phyloP scores from a whole-genome alignment of 2,329 filamentous ascomycete species.

The Sporothrix inflata region DNA sequence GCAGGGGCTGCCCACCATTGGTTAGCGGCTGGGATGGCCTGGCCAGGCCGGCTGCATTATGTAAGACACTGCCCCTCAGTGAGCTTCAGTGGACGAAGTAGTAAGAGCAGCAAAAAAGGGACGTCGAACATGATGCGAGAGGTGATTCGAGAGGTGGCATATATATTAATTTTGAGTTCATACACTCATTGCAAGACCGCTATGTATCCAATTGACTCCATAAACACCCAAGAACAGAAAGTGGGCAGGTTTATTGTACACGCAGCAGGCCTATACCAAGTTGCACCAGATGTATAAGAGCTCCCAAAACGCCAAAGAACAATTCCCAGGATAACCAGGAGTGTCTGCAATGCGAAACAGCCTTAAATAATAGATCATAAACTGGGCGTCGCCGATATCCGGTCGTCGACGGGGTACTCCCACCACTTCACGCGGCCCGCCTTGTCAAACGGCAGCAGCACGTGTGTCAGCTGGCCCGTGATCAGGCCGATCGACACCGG shows the following conservation, averaged over 20 bases:
- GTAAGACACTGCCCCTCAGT: constrained; percentile 14
- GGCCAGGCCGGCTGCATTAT: neutral
- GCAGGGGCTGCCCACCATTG: constrained; percentile 8
- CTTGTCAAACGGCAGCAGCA: constrained; percentile 70
- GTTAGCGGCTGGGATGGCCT: neutral
- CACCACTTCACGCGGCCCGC: constrained; percentile 62
- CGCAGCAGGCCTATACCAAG: too few species aligned
- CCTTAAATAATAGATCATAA: neutral
- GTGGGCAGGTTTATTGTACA: neutral
- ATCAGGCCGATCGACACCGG: constrained; percentile 77
- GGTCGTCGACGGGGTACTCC: constrained; percentile 47
- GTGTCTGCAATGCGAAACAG: neutral
- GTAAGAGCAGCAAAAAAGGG: neutral
- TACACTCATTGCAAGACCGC: too few species aligned
- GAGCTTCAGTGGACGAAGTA: neutral
- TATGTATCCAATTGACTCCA: neutral
- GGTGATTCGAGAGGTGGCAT: too few species aligned
- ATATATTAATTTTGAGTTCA: too few species aligned
- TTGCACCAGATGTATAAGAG: neutral
- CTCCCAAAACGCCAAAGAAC: constrained; percentile 1
- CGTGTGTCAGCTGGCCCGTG: constrained; percentile 71
- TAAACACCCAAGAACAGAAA: neutral
- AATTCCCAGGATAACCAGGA: neutral
- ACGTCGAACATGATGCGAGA: neutral
- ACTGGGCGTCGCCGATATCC: constrained; percentile 9